phyloP scores from a whole-genome alignment of 2,329 filamentous ascomycete genomes.

The Fulvia fulva region DNA sequence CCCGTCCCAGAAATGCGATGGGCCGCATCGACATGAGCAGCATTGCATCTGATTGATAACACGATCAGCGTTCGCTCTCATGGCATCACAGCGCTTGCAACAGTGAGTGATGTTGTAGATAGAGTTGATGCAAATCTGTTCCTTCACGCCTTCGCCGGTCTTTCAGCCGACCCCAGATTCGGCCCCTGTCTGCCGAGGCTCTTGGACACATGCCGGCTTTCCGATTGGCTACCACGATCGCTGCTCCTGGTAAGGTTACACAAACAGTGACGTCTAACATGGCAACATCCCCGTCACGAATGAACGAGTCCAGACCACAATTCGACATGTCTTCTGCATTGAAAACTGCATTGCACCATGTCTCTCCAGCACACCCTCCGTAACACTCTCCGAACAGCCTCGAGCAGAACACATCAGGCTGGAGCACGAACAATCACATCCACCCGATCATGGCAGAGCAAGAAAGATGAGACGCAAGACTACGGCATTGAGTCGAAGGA shows the following conservation, averaged over 20 bases:
- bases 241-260: neutral
- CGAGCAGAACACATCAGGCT: neutral
- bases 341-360: neutral
- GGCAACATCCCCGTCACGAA: neutral
- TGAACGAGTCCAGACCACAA: neutral
- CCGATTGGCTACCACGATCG: neutral
- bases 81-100: too few relatives aligned
- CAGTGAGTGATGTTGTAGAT: too few relatives aligned
- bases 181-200: neutral
- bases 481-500: neutral
- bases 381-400: neutral
- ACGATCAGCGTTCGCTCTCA: too few relatives aligned
- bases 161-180: neutral
- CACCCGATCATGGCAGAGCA: neutral
- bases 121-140: neutral
- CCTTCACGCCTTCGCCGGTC: neutral
- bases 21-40: too few relatives aligned
- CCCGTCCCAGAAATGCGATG: too few relatives aligned
- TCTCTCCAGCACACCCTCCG: neutral
- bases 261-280: neutral
- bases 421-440: neutral
- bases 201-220: neutral
- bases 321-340: neutral
- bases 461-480: conserved; percentile 1
- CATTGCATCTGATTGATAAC: too few relatives aligned